These are phyloP conservation scores for Knoxdaviesia proteae DNA, from an alignment of 2,329 filamentous ascomycete genomes.

Conservation along the genomic window DNA sequence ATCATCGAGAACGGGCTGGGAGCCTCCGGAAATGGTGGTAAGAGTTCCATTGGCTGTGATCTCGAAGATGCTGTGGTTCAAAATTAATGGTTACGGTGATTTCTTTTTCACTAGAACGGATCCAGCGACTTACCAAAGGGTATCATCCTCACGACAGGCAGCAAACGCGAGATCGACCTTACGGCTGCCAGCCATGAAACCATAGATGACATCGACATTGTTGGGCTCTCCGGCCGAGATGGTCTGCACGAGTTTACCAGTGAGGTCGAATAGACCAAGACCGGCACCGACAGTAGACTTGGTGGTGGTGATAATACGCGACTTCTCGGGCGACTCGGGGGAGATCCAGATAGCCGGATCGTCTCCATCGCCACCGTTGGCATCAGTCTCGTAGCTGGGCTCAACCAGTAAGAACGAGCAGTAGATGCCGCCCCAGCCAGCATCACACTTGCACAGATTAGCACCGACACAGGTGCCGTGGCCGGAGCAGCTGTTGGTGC, in stretches of 20 bases:
- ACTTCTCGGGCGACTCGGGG: slow-evolving; percentile 16
- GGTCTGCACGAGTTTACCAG: slow-evolving; percentile 23
- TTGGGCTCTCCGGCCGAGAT: slow-evolving; percentile 25
- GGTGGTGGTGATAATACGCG: slow-evolving; percentile 28
- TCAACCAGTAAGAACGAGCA: slow-evolving; percentile 22
- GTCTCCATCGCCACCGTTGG: slow-evolving; percentile 27
- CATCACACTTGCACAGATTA: slow-evolving; percentile 18
- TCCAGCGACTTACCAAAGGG: slow-evolving; percentile 23
- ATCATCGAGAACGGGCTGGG: slow-evolving; percentile 21
- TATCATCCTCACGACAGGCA: slow-evolving; percentile 28
- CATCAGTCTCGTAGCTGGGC: slow-evolving; percentile 31
- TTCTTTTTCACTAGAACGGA: neutral
- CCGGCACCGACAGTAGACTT: slow-evolving; percentile 27
- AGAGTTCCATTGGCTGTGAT: slow-evolving; percentile 24
- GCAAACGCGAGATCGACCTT: slow-evolving; percentile 27
- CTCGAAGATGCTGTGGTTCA: slow-evolving; percentile 21
- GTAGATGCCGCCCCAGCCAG: slow-evolving; percentile 21
- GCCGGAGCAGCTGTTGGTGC: slow-evolving; percentile 18
- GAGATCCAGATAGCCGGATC: slow-evolving; percentile 28
- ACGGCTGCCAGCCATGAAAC: slow-evolving; percentile 20
- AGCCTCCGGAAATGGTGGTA: slow-evolving; percentile 19
- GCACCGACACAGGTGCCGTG: slow-evolving; percentile 20
- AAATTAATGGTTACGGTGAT: neutral
- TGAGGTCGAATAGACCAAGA: slow-evolving; percentile 25
- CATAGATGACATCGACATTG: slow-evolving; percentile 32